Conservation (phyloP, 768 basidiomycete genomes). For the Terana coerulea region DNA sequence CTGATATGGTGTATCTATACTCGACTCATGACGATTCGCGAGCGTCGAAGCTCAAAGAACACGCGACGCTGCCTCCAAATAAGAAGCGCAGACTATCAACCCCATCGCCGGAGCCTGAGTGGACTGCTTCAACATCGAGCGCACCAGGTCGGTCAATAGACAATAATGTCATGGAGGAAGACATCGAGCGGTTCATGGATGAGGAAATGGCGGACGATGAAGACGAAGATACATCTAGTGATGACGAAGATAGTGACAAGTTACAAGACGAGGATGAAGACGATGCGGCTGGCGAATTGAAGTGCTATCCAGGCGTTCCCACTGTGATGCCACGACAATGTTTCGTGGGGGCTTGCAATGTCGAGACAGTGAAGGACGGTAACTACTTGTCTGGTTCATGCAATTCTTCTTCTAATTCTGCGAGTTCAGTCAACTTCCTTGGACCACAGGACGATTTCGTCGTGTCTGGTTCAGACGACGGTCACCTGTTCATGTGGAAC, state of each 20-base stretch:
- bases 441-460: slow-evolving; percentile 77
- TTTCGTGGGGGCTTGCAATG: slow-evolving; percentile 70
- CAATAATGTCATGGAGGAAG: slow-evolving; percentile 21
- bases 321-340: slow-evolving; percentile 59
- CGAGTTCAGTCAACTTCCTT: slow-evolving; percentile 69
- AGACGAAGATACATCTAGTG: slow-evolving; percentile 18
- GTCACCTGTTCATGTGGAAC: slow-evolving; percentile 84
- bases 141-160: slow-evolving; percentile 4
- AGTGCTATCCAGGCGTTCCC: slow-evolving; percentile 37
- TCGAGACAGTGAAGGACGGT: slow-evolving; percentile 88
- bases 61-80: slow-evolving; percentile 16
- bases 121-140: background rate
- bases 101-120: background rate
- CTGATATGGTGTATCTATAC: slow-evolving; percentile 69
- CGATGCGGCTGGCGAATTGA: slow-evolving; percentile 17
- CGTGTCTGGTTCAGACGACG: slow-evolving; percentile 83
- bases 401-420: background rate
- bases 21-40: slow-evolving; percentile 64
- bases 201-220: slow-evolving; percentile 28
- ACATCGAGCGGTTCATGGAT: slow-evolving; percentile 22
- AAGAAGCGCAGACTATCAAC: background rate
- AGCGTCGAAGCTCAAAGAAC: slow-evolving; percentile 14
- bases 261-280: slow-evolving; percentile 29
- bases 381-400: slow-evolving; percentile 25
- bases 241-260: slow-evolving; percentile 7